Evolutionary conservation across 2,329 filamentous ascomycete genomes (phyloP).

Genomic region (Didymella pomorum): DNA sequence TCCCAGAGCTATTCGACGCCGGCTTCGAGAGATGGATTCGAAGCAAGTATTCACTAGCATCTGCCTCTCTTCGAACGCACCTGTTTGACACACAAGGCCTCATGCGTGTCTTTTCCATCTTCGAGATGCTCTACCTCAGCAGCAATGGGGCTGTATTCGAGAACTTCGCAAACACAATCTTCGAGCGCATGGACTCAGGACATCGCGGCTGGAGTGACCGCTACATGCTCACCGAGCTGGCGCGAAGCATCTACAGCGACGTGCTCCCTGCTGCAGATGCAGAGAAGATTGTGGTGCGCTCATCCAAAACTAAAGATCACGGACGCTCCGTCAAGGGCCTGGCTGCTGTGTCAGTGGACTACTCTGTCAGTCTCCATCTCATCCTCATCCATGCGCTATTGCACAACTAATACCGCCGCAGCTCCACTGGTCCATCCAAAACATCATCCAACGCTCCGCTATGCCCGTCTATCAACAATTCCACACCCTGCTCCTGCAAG

Average conservation of each 20-base stretch:
- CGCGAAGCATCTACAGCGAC: slow-evolving; percentile 72
- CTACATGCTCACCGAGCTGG: slow-evolving; percentile 79
- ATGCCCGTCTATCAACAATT: slow-evolving; percentile 73
- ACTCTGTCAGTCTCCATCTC: slow-evolving; percentile 69
- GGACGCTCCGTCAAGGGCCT: slow-evolving; percentile 69
- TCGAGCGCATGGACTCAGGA: slow-evolving; percentile 73
- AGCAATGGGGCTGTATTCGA: slow-evolving; percentile 74
- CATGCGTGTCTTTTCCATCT: slow-evolving; percentile 67
- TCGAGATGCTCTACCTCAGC: slow-evolving; percentile 79
- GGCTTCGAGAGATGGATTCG: slow-evolving; percentile 80
- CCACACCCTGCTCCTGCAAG: slow-evolving; percentile 79
- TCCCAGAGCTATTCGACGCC: slow-evolving; percentile 75
- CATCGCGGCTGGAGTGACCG: slow-evolving; percentile 76
- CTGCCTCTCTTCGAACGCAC: slow-evolving; percentile 68
- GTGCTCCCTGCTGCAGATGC: slow-evolving; percentile 59
- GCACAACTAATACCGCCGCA: slow-evolving; percentile 14
- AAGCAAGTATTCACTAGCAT: slow-evolving; percentile 75
- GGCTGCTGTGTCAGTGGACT: slow-evolving; percentile 70
- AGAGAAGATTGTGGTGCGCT: slow-evolving; percentile 69
- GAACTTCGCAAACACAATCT: slow-evolving; percentile 72
- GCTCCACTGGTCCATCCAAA: slow-evolving; percentile 67
- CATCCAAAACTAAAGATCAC: slow-evolving; percentile 56
- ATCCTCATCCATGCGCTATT: background rate
- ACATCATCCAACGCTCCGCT: slow-evolving; percentile 74
- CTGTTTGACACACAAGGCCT: slow-evolving; percentile 76